Percentiles rank a stretch among this genome's conserved stretches.
Conservation (phyloP, 768 basidiomycete species). For the Lactifluus subvellereus region DNA sequence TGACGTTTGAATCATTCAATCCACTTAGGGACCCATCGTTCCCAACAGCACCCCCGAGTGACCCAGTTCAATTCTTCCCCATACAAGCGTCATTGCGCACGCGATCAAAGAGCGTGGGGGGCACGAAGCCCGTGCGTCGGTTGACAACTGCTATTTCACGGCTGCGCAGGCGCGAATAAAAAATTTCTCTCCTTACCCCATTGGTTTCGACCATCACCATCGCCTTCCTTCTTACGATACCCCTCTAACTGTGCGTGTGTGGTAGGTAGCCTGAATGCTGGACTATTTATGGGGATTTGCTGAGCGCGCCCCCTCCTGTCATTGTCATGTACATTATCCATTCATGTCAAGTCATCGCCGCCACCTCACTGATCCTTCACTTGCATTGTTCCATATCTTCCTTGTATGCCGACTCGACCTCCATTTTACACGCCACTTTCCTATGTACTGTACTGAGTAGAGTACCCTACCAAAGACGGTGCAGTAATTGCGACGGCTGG, state of each 20-base stretch:
- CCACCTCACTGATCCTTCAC: neutral
- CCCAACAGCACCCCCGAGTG: neutral
- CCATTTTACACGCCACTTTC: neutral
- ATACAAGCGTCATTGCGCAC: neutral
- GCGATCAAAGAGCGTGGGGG: constrained; percentile 18
- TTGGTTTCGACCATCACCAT: neutral
- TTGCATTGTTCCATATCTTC: neutral
- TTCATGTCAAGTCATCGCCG: neutral
- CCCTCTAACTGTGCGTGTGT: neutral
- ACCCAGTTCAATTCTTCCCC: constrained; percentile 6
- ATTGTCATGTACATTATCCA: neutral
- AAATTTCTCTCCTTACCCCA: neutral
- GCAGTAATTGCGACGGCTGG: neutral
- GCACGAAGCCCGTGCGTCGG: constrained; percentile 1
- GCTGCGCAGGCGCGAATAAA: constrained; percentile 17
- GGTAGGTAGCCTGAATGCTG: neutral
- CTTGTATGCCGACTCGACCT: constrained; percentile 1
- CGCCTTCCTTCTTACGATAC: neutral
- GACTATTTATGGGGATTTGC: neutral
- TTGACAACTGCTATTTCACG: constrained; percentile 12
- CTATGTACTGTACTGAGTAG: constrained; percentile 2
- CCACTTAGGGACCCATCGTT: neutral
- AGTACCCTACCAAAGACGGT: constrained; percentile 1
- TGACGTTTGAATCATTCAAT: neutral
- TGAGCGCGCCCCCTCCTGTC: neutral